Evolutionary conservation across 176 grass and related monocot genomes (phyloP).

Genomic region (Eleusine indica): DNA sequence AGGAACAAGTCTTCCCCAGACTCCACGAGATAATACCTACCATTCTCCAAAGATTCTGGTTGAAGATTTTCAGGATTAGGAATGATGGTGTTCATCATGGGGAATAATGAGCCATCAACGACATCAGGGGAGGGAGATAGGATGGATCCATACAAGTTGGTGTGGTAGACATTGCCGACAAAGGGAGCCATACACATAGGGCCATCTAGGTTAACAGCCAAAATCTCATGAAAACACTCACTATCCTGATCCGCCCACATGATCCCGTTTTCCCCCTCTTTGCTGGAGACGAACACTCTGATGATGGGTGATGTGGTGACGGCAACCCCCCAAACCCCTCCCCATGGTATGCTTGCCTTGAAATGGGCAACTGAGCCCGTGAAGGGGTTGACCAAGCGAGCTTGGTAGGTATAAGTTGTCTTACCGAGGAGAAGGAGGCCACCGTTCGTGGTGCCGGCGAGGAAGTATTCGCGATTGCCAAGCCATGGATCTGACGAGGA

Average conservation of each 20-base stretch:
- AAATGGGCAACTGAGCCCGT: neutral
- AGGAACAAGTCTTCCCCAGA: neutral
- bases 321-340: neutral
- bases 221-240: neutral
- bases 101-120: too few relatives aligned
- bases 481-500: neutral
- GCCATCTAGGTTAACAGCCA: too few relatives aligned
- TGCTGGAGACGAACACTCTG: neutral
- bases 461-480: neutral
- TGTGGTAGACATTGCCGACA: neutral
- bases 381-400: slow-evolving; percentile 10
- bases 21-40: neutral
- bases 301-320: neutral
- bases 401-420: neutral
- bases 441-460: neutral
- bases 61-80: neutral
- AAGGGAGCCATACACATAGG: neutral
- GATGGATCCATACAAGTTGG: neutral
- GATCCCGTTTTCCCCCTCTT: fast-evolving
- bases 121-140: neutral
- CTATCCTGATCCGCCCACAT: neutral
- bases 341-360: neutral
- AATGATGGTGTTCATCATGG: neutral
- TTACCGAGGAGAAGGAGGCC: slow-evolving; percentile 6
- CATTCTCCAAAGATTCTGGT: neutral